Evolutionary conservation across 2,329 filamentous ascomycete genomes (phyloP), one percentile per base, ranked within the genome.

Genomic region (Sarocladium brachiariae): DNA sequence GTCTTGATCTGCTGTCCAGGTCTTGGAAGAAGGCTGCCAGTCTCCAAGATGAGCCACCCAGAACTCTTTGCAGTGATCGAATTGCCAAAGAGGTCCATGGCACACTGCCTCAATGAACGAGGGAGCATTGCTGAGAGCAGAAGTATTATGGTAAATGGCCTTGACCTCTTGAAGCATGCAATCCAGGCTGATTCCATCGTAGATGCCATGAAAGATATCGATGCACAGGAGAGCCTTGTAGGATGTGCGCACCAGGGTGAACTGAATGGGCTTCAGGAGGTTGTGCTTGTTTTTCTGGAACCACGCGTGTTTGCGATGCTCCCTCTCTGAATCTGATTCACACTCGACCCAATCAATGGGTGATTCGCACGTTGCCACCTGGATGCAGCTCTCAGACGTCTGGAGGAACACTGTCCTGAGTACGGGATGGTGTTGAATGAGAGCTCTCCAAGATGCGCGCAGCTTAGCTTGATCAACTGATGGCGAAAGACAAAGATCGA

Each of bases 181-280:
- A 2, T 77, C 74, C 34, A 95, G 76, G 54, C 89, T 92, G 56
- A 79, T 85, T 2, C 89, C 91, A 65, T 96, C 91, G 58, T 96
- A 96, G 0, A 96, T 65, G 0, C 80, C 89, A 62, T 96, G 91
- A 66, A 96, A 95, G 1, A 95, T 83, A 41, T 86, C 77, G 2
- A 95, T 59, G 2, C 74, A 66, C 27, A 95, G 65, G 0, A 73
- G 55, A 6, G 59, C 58, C 1, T 56, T 57, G 1, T 55, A 56
- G 4, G 60, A 45, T 16, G 21, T 3, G 1, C 56, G 51, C 2
- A 80, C 53, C 0, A 76, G 50, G 1, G 76, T 60, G 2, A 82
- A 54, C 50, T 81, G 71, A 4, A 86, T 62, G 0, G 84, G 84
- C 6, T 63, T 65, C 2, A 59, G 57, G 1, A 86, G 54, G 3